Percentiles rank a stretch among this genome's conserved stretches.
Evolutionary conservation across 768 basidiomycete genomes (phyloP).

Genomic region (Pholiota microspora): DNA sequence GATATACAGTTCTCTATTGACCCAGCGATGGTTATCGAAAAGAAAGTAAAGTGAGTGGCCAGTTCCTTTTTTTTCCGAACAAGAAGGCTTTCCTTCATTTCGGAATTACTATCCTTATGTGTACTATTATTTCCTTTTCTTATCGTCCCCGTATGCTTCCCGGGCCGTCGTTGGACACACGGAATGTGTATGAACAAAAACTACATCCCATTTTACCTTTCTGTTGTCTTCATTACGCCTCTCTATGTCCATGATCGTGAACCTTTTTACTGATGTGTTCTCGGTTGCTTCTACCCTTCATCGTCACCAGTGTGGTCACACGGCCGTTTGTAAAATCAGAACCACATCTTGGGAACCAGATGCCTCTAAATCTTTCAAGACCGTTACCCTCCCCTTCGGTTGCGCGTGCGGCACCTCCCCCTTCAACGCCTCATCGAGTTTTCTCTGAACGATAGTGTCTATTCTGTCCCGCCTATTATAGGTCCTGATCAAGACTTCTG

Average conservation of each 20-base stretch:
- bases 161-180: not conserved
- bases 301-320: slow-evolving; percentile 17
- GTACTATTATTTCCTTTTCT: not conserved
- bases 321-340: slow-evolving; percentile 57
- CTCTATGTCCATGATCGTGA: not conserved
- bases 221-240: slow-evolving; percentile 8
- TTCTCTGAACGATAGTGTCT: slow-evolving; percentile 3
- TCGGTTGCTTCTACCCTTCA: slow-evolving; percentile 7
- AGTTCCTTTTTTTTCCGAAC: slow-evolving; percentile 13
- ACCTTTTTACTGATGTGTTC: slow-evolving; percentile 7
- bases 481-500: not conserved
- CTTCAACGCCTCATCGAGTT: not conserved
- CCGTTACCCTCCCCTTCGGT: slow-evolving; percentile 16
- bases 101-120: slow-evolving; percentile 2
- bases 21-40: slow-evolving; percentile 54
- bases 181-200: not conserved
- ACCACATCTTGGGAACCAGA: slow-evolving; percentile 54
- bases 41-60: slow-evolving; percentile 57
- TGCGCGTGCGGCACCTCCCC: not conserved
- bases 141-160: slow-evolving; percentile 1
- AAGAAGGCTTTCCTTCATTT: slow-evolving; percentile 3
- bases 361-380: slow-evolving; percentile 52
- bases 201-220: slow-evolving; percentile 8
- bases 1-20: slow-evolving; percentile 56
- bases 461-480: not conserved